Evolutionary conservation across 257 asterid genomes (phyloP), one percentile per base, ranked within the genome.

Genomic region (Gentiana dahurica): DNA sequence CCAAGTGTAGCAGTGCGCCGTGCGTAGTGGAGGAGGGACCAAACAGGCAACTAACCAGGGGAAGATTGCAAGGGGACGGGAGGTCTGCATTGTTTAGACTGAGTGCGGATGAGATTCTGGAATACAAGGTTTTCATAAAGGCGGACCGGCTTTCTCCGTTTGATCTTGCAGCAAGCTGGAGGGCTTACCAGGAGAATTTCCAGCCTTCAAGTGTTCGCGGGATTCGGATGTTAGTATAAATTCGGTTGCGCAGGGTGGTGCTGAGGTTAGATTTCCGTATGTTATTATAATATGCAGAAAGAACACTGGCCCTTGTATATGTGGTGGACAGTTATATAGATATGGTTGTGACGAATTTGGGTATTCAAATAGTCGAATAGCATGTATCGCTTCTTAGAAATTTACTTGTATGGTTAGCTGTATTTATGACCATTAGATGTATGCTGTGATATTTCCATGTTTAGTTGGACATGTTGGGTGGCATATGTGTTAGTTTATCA

Each of bases 151-250:
- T 87, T 61, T 91, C 98, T 0, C 98, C 98, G 0, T 87, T 91
- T 70, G 97, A 91, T 76, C 96, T 91, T 57, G 97, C 98, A 3
- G 97, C 97, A 1, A 91, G 98, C 75, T 91, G 98, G 98, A 86
- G 98, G 63, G 93, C 95, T 3, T 91, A 82, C 75, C 90, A 78
- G 76, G 97, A 91, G 70, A 87, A 91, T 72, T 81, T 89, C 68
- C 88, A 72, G 80, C 97, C 83, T 55, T 91, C 98, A 4, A 64
- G 88, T 49, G 98, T 91, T 76, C 93, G 98, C 59, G 24, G 96
- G 95, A 24, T 80, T 91, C 98, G 1, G 98, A 91, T 68, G 85
- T 91, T 66, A 85, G 85, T 68, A 85, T 91, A 41, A 80, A 80
- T 62, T 75, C 97, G 9, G 74, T 71, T 15, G 62, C 81, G 41